Evolutionary conservation across 2,329 filamentous ascomycete genomes (phyloP).

Genomic region (Trichophyton equinum): DNA sequence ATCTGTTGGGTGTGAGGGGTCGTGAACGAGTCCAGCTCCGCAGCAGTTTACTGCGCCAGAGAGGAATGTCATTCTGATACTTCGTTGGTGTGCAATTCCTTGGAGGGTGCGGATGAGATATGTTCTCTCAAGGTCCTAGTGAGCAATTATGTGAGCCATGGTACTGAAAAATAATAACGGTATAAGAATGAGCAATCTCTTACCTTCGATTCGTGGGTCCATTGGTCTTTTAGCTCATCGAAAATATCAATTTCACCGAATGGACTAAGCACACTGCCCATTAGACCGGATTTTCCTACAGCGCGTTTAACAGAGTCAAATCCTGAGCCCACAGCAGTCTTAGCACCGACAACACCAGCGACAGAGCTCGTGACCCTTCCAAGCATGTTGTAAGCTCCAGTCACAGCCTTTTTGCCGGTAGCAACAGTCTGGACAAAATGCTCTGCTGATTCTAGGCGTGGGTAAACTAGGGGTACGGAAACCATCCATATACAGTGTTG

Average conservation of each 20-base stretch:
- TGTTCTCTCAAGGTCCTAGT: conserved; percentile 76
- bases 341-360: conserved; percentile 88
- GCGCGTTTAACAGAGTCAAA: conserved; percentile 95
- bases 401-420: conserved; percentile 92
- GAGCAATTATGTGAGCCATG: conserved; percentile 5
- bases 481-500: conserved; percentile 97
- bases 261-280: conserved; percentile 89
- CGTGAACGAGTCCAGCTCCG: conserved; percentile 86
- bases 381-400: conserved; percentile 88
- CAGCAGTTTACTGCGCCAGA: conserved; percentile 82
- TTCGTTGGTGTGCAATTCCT: conserved; percentile 89
- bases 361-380: conserved; percentile 92
- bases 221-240: conserved; percentile 89
- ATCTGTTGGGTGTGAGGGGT: conserved; percentile 78
- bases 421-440: conserved; percentile 82
- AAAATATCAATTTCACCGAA: conserved; percentile 93
- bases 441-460: conserved; percentile 80
- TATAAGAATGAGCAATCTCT: conserved; percentile 7
- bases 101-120: conserved; percentile 94
- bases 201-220: conserved; percentile 93
- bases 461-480: conserved; percentile 81
- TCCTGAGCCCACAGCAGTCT: conserved; percentile 80
- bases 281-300: conserved; percentile 85
- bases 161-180: not conserved
- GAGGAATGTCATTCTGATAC: conserved; percentile 90